These are phyloP conservation scores for Myrica gale DNA, from an alignment of 306 rosid genomes.

Conservation along the genomic window DNA sequence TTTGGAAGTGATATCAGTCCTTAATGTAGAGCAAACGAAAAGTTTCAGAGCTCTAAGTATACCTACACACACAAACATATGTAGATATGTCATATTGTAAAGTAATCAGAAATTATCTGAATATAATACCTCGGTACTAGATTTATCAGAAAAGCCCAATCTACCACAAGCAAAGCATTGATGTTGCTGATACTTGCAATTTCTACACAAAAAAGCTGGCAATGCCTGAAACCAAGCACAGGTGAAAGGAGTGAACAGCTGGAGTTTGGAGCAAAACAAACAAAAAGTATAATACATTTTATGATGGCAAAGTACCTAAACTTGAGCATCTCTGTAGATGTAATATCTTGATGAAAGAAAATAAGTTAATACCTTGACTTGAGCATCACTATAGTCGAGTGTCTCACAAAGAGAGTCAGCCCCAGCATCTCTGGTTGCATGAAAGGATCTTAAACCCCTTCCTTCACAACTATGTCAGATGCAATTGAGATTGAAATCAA, in stretches of 20 bases:
- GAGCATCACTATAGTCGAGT: conserved; percentile 47
- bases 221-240: conserved; percentile 43
- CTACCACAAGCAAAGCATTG: conserved; percentile 69
- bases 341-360: not conserved
- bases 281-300: not conserved
- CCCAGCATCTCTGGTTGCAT: conserved; percentile 45
- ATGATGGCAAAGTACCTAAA: no score
- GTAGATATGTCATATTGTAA: not conserved
- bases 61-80: no score
- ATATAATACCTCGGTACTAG: conserved; percentile 52
- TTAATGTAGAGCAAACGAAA: not conserved
- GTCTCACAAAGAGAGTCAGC: conserved; percentile 37
- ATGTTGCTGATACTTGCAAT: conserved; percentile 58
- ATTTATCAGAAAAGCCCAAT: conserved; percentile 63
- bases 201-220: conserved; percentile 49
- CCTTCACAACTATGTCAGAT: conserved; percentile 57
- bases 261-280: conserved; percentile 12
- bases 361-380: conserved; percentile 39
- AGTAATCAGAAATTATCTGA: not conserved
- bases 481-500: conserved; percentile 20
- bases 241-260: conserved; percentile 15
- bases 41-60: not conserved
- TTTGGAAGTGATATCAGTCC: not conserved
- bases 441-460: conserved; percentile 68
- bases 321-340: not conserved